Percentiles rank a stretch among this genome's conserved stretches.
Conservation (phyloP, 2,329 filamentous ascomycete species). For the Celoporthe dispersa region DNA sequence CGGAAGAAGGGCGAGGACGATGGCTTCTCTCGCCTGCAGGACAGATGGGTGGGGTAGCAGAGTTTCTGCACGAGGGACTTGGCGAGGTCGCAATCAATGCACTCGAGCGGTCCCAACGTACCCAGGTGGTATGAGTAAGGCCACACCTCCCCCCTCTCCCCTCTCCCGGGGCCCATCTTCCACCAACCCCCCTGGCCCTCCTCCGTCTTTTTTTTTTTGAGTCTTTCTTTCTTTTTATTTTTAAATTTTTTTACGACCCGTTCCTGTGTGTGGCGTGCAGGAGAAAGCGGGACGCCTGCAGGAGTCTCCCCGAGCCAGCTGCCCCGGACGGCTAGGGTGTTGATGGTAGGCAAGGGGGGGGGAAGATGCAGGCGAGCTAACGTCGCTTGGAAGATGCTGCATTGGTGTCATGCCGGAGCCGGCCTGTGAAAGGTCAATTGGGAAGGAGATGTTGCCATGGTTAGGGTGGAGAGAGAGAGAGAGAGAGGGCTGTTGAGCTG, state of each 20-base stretch:
- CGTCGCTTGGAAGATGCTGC: slow-evolving; percentile 23
- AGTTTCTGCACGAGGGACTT: slow-evolving; percentile 18
- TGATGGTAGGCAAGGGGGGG: slow-evolving; percentile 21
- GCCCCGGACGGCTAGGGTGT: slow-evolving; percentile 23
- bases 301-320: slow-evolving; percentile 22
- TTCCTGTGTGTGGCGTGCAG: slow-evolving; percentile 23
- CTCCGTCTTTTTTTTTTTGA: not conserved
- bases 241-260: slow-evolving; percentile 7
- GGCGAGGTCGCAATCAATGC: slow-evolving; percentile 28
- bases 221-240: not conserved
- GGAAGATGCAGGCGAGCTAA: slow-evolving; percentile 27
- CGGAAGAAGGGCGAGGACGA: slow-evolving; percentile 2
- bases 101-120: slow-evolving; percentile 24
- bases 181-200: not conserved
- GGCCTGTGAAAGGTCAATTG: slow-evolving; percentile 19
- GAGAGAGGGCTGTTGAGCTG: too few relatives aligned
- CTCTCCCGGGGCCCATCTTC: not conserved
- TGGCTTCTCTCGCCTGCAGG: slow-evolving; percentile 17
- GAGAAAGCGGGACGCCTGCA: slow-evolving; percentile 20
- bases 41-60: slow-evolving; percentile 19
- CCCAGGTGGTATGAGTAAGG: slow-evolving; percentile 17
- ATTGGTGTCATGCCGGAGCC: slow-evolving; percentile 18
- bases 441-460: slow-evolving; percentile 11
- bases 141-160: too few relatives aligned
- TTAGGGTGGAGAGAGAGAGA: not conserved